These are phyloP conservation scores for Friedmanniomyces simplex DNA, from an alignment of 495 filamentous ascomycete species.

Conservation along the genomic window DNA sequence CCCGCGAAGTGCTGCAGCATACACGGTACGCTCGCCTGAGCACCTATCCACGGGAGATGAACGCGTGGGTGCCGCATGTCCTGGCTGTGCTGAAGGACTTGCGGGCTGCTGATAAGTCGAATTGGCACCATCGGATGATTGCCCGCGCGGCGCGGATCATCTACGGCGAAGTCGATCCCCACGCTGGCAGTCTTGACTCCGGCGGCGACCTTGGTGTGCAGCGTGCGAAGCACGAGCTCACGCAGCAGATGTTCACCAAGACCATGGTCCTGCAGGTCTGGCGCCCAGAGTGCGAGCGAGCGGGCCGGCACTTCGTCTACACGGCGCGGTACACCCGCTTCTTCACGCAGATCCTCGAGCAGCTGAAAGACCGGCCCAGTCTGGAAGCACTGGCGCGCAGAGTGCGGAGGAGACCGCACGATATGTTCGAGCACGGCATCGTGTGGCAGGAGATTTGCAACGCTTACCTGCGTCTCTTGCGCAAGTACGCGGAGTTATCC, in stretches of 20 bases:
- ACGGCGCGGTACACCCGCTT: constrained; percentile 81
- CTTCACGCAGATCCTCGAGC: constrained; percentile 60
- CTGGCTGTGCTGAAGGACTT: constrained; percentile 62
- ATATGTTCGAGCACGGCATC: constrained; percentile 74
- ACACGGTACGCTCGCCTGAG: constrained; percentile 49
- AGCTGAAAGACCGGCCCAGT: constrained; percentile 64
- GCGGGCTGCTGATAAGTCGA: constrained; percentile 77
- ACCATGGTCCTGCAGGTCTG: constrained; percentile 92
- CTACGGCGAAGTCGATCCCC: constrained; percentile 33
- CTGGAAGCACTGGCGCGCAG: constrained; percentile 73
- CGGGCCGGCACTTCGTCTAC: constrained; percentile 89
- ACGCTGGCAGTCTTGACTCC: neutral
- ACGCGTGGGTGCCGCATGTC: constrained; percentile 66
- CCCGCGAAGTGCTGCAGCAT: constrained; percentile 42
- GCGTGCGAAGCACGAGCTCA: constrained; percentile 64
- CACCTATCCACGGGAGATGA: constrained; percentile 37
- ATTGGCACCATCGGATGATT: constrained; percentile 95
- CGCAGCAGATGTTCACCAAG: constrained; percentile 85
- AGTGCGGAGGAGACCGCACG: constrained; percentile 68
- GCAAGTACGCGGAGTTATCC: constrained; percentile 53
- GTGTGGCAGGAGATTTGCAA: constrained; percentile 76
- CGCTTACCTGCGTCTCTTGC: constrained; percentile 63
- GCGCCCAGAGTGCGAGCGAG: constrained; percentile 86
- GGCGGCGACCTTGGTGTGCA: constrained; percentile 39
- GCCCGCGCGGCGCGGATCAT: constrained; percentile 65